Percentiles rank a stretch among this genome's conserved stretches.
Conservation (phyloP, 495 filamentous ascomycete genomes). For the Neurospora tetraspora region DNA sequence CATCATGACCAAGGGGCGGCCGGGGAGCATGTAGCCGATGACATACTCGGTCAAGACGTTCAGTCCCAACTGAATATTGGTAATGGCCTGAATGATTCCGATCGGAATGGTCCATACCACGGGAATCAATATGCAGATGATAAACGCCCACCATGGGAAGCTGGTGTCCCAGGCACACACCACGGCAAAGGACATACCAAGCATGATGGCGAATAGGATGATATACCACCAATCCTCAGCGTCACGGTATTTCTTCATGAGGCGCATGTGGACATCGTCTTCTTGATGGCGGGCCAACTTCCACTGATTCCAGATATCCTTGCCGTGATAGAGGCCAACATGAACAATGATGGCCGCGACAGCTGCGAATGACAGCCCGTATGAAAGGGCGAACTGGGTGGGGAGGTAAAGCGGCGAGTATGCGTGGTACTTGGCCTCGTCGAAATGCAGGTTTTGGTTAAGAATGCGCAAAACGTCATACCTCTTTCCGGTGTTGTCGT, state of each 20-base stretch:
- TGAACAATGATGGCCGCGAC: slow-evolving; percentile 57
- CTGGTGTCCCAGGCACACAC: slow-evolving; percentile 55
- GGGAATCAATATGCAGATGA: slow-evolving; percentile 48
- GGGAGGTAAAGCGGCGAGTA: slow-evolving; percentile 56
- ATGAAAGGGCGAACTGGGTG: slow-evolving; percentile 52
- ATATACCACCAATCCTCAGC: slow-evolving; percentile 48
- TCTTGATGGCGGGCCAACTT: slow-evolving; percentile 44
- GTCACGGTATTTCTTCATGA: slow-evolving; percentile 49
- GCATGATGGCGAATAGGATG: slow-evolving; percentile 31
- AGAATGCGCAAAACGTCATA: slow-evolving; percentile 48
- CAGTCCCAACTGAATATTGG: slow-evolving; percentile 56
- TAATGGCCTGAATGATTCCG: slow-evolving; percentile 52
- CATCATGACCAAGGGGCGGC: slow-evolving; percentile 54
- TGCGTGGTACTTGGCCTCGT: slow-evolving; percentile 40
- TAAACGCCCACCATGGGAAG: slow-evolving; percentile 55
- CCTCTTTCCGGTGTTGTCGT: slow-evolving; percentile 47
- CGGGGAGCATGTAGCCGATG: slow-evolving; percentile 58
- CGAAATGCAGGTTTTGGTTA: slow-evolving; percentile 36
- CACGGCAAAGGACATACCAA: slow-evolving; percentile 36
- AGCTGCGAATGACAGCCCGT: slow-evolving; percentile 61
- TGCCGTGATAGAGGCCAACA: slow-evolving; percentile 51
- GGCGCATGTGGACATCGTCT: slow-evolving; percentile 57
- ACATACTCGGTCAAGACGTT: slow-evolving; percentile 63
- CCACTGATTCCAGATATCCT: slow-evolving; percentile 44
- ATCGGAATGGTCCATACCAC: slow-evolving; percentile 45